phyloP scores from a whole-genome alignment of 495 filamentous ascomycete genomes.

The Bombardia bombarda region DNA sequence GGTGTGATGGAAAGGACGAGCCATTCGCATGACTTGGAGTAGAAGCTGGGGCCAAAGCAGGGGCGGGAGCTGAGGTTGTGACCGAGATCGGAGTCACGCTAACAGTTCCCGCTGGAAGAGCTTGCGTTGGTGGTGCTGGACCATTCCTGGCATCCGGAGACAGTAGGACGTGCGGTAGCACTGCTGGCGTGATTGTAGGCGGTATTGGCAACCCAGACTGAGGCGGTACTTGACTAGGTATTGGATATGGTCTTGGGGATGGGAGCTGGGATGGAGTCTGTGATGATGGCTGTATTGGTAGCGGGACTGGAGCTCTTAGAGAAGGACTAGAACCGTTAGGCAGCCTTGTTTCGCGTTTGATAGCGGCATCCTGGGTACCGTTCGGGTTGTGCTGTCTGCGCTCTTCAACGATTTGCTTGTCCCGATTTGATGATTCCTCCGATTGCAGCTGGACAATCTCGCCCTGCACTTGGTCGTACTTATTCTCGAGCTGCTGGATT shows the following conservation, averaged over 20 bases:
- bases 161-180: background rate
- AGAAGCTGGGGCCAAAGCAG: background rate
- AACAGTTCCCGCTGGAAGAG: background rate
- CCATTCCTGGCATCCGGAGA: background rate
- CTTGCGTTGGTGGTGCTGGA: background rate
- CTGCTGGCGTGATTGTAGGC: background rate
- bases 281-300: constrained; percentile 5
- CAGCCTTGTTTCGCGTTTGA: background rate
- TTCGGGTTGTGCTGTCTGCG: too few species aligned
- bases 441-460: constrained; percentile 68
- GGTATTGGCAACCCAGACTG: background rate
- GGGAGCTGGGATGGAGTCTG: constrained; percentile 3
- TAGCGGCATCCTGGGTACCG: constrained; percentile 9
- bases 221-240: background rate
- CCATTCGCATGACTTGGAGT: background rate
- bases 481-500: constrained; percentile 67
- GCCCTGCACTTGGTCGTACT: constrained; percentile 51
- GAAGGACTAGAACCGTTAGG: constrained; percentile 9
- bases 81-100: too few species aligned
- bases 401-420: too few species aligned
- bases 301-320: constrained; percentile 6
- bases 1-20: constrained; percentile 5
- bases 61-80: too few species aligned
- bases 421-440: too few species aligned
- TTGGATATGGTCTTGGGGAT: constrained; percentile 2